phyloP scores from a whole-genome alignment of 495 filamentous ascomycete genomes.

The Hypoxylon lenormandii region DNA sequence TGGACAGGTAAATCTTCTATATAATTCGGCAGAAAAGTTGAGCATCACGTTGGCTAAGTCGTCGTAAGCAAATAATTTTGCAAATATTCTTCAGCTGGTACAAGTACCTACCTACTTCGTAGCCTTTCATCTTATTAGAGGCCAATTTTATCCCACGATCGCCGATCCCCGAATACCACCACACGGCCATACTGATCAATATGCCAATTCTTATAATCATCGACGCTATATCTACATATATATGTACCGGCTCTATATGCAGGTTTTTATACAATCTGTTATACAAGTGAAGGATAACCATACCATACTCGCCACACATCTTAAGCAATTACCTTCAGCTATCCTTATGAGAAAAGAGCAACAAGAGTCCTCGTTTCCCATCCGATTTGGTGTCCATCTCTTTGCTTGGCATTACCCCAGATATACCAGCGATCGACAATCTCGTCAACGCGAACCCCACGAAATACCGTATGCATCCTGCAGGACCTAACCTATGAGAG shows the following conservation, averaged over 20 bases:
- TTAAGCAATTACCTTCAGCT: too few species aligned
- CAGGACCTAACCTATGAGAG: conserved; percentile 34
- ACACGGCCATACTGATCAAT: background rate
- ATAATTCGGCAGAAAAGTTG: background rate
- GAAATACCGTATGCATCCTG: conserved; percentile 25
- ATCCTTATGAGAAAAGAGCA: background rate
- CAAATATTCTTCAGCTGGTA: background rate
- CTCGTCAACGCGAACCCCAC: conserved; percentile 34
- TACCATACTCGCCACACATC: too few species aligned
- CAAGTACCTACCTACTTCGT: too few species aligned
- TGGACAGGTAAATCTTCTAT: background rate
- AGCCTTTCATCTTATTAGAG: conserved; percentile 6
- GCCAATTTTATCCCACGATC: conserved; percentile 20
- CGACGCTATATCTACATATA: background rate
- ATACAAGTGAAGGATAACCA: too few species aligned
- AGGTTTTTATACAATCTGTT: too few species aligned
- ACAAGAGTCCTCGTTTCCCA: background rate
- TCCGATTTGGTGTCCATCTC: background rate
- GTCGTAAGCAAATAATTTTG: background rate
- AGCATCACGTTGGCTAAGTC: background rate
- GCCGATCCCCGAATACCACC: conserved; percentile 8
- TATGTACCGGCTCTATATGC: background rate
- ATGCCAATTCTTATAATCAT: background rate
- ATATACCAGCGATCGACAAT: conserved; percentile 33
- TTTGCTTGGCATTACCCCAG: conserved; percentile 43